Evolutionary conservation across 2,329 filamentous ascomycete species (phyloP), one percentile per base, ranked within the genome.

Genomic region (Hortaea werneckii): DNA sequence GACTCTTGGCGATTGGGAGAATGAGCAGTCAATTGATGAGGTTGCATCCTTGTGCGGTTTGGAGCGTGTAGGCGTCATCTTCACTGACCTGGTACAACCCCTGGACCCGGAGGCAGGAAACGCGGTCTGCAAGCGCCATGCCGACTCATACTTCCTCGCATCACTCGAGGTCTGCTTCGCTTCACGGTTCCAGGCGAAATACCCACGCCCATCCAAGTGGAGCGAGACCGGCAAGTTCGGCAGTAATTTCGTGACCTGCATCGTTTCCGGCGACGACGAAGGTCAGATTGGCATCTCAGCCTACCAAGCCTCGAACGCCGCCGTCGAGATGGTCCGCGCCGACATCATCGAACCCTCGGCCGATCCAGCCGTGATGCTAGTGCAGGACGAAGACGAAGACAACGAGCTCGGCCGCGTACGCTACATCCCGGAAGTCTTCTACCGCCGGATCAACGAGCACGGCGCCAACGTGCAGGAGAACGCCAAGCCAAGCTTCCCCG

Each of bases 371-470:
- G 82, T 90, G 43, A 95, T 98, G 90, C 78, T 98, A 40, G 92
- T 98, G 4, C 87, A 89, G 50, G 84, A 85, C 26, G 90, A 96
- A 62, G 85, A 90, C 48, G 88, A 95, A 56, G 85, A 89, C 43
- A 83, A 88, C 53, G 79, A 63, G 9, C 55, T 79, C 71, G 45
- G 72, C 67, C 80, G 80, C 46, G 82, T 83, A 26, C 79, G 89
- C 57, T 98, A 98, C 62, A 94, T 98, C 20, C 92, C 92, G 1
- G 92, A 98, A 60, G 90, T 98, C 4, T 98, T 96, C 68, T 98
- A 94, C 70, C 81, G 90, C 50, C 82, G 80, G 56, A 87, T 95
- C 66, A 98, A 98, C 66, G 90, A 98, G 65, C 95, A 98, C 62
- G 89, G 89, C 30, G 87, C 85, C 53, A 95, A 90, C 56, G 92